These are phyloP conservation scores for Peniophora sp. DNA, from an alignment of 1,284 basidiomycete genomes.

Conservation along the genomic window DNA sequence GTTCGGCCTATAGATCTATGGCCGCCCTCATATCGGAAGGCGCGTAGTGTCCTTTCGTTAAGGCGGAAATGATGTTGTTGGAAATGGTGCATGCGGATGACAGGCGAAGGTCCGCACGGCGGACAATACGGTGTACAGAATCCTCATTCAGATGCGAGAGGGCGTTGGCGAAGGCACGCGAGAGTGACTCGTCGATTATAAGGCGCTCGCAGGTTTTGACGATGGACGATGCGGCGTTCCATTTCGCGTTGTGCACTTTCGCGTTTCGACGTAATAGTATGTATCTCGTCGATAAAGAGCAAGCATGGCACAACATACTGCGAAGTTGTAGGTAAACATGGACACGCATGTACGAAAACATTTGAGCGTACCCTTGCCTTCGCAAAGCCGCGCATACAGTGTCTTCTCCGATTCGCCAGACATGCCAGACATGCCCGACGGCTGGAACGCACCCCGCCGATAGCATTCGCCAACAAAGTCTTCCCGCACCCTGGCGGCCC, in stretches of 20 bases:
- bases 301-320: constrained; percentile 87
- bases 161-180: no score
- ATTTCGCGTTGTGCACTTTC: constrained; percentile 97
- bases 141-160: no score
- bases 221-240: constrained; percentile 94
- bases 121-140: no score
- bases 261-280: constrained; percentile 95
- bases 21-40: no score
- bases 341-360: not conserved
- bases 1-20: no score
- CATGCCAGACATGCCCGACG: constrained; percentile 95
- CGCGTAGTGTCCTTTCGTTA: no score
- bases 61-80: no score
- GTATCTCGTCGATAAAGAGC: constrained; percentile 95
- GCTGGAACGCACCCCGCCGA: constrained; percentile 88
- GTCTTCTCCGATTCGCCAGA: constrained; percentile 98
- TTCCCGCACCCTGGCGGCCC: constrained; percentile 98
- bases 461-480: constrained; percentile 85
- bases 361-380: constrained; percentile 71
- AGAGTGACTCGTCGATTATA: no score
- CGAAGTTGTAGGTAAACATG: not conserved
- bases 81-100: no score
- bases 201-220: no score
- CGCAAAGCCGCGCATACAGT: constrained; percentile 92
- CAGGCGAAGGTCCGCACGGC: no score